A percentile compares a stretch with the other conserved stretches of the same genome.
These are phyloP conservation scores for Mycena capillaripes DNA, from an alignment of 768 basidiomycete genomes.

Conservation along the genomic window DNA sequence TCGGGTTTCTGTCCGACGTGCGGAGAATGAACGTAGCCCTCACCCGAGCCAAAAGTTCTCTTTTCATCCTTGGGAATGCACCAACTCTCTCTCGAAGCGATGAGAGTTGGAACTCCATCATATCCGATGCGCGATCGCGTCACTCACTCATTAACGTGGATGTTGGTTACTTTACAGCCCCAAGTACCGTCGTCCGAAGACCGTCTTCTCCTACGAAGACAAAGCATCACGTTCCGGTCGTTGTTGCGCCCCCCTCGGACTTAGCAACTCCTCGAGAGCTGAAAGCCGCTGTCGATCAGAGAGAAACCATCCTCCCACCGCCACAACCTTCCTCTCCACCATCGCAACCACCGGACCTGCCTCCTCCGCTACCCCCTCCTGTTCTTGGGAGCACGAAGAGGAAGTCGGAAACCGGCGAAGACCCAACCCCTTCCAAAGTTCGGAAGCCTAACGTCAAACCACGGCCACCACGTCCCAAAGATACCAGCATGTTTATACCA, in stretches of 20 bases:
- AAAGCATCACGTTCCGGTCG: slow-evolving; percentile 34
- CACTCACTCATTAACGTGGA: slow-evolving; percentile 75
- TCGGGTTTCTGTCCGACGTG: slow-evolving; percentile 92
- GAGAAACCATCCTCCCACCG: slow-evolving; percentile 29
- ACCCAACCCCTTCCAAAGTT: slow-evolving; percentile 8
- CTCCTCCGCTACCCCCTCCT: neutral
- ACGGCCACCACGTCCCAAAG: slow-evolving; percentile 55
- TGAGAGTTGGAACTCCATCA: slow-evolving; percentile 81
- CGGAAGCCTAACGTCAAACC: slow-evolving; percentile 29
- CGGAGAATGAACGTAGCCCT: slow-evolving; percentile 99
- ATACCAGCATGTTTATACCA: slow-evolving; percentile 71
- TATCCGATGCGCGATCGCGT: slow-evolving; percentile 80
- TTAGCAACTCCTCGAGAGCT: slow-evolving; percentile 56
- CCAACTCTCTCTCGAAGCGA: slow-evolving; percentile 92
- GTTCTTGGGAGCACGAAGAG: slow-evolving; percentile 42
- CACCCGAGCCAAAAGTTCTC: slow-evolving; percentile 94
- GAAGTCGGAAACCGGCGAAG: slow-evolving; percentile 20
- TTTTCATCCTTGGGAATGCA: slow-evolving; percentile 94
- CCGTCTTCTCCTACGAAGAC: slow-evolving; percentile 40
- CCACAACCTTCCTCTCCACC: slow-evolving; percentile 6
- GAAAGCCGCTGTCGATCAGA: slow-evolving; percentile 32
- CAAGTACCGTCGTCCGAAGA: slow-evolving; percentile 26
- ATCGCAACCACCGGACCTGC: neutral
- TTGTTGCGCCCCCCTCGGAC: slow-evolving; percentile 47
- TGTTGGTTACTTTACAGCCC: slow-evolving; percentile 53